These are phyloP conservation scores for Simplicillium sp. DNA, from an alignment of 2,329 filamentous ascomycete species.

Conservation along the genomic window DNA sequence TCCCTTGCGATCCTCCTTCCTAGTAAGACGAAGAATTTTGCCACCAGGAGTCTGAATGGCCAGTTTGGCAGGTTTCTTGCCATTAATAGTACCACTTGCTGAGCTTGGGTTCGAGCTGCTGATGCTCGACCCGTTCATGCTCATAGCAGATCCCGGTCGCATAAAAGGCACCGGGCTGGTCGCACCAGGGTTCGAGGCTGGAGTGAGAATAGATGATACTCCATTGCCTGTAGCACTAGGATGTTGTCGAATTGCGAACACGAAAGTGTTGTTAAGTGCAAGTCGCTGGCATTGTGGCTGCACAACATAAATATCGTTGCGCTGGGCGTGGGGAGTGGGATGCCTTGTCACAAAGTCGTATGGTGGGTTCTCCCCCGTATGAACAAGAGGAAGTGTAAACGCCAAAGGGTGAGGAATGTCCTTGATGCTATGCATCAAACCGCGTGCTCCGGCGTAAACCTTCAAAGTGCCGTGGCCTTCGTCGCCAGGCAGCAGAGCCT, in stretches of 20 bases:
- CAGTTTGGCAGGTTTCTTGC: slow-evolving; percentile 84
- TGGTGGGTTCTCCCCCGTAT: slow-evolving; percentile 83
- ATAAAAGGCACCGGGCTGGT: slow-evolving; percentile 52
- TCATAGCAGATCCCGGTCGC: slow-evolving; percentile 54
- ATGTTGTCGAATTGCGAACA: slow-evolving; percentile 92
- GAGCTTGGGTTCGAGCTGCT: slow-evolving; percentile 48
- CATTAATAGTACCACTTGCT: slow-evolving; percentile 40
- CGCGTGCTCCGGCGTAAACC: slow-evolving; percentile 87
- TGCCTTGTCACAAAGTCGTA: slow-evolving; percentile 92
- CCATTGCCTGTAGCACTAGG: slow-evolving; percentile 45
- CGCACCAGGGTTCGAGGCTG: slow-evolving; percentile 36
- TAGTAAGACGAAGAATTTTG: slow-evolving; percentile 82
- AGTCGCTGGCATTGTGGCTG: slow-evolving; percentile 88
- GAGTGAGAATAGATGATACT: slow-evolving; percentile 27
- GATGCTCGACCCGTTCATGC: slow-evolving; percentile 50
- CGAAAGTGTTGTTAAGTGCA: slow-evolving; percentile 93
- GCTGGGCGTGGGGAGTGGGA: slow-evolving; percentile 93
- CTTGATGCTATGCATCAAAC: slow-evolving; percentile 94
- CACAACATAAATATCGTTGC: slow-evolving; percentile 92
- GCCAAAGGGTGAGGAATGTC: slow-evolving; percentile 91
- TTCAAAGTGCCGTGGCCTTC: slow-evolving; percentile 83
- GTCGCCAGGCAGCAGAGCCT: slow-evolving; percentile 83
- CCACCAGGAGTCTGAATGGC: slow-evolving; percentile 91
- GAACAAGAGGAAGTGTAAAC: slow-evolving; percentile 79
- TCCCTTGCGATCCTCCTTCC: slow-evolving; percentile 62